Evolutionary conservation across 1,139 yeast species (phyloP).

Genomic region (Geotrichum bryndzae): DNA sequence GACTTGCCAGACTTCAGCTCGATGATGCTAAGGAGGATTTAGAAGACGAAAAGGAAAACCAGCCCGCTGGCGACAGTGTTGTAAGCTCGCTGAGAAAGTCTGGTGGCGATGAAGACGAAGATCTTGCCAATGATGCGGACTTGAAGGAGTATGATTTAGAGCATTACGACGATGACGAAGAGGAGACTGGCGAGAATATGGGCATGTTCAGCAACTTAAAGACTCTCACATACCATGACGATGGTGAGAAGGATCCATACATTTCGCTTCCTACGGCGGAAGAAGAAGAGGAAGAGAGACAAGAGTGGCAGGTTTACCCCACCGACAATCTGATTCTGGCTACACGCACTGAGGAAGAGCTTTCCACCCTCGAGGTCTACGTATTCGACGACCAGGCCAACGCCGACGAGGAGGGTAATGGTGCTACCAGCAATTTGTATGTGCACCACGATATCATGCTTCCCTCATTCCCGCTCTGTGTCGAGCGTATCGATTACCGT

Average conservation of each 20-base stretch:
- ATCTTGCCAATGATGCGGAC: conserved; percentile 56
- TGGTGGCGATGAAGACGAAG: conserved; percentile 27
- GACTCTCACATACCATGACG: conserved; percentile 48
- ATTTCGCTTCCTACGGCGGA: conserved; percentile 57
- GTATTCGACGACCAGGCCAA: conserved; percentile 77
- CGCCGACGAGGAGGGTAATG: conserved; percentile 60
- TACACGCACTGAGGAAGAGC: conserved; percentile 93
- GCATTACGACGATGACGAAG: conserved; percentile 70
- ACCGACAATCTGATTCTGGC: conserved; percentile 86
- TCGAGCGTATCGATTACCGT: conserved; percentile 84
- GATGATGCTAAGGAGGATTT: conserved; percentile 65
- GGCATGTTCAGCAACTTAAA: conserved; percentile 40
- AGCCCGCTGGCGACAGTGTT: conserved; percentile 20
- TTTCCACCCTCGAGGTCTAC: conserved; percentile 86
- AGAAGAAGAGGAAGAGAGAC: conserved; percentile 67
- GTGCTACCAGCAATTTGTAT: conserved; percentile 60
- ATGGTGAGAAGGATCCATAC: conserved; percentile 66
- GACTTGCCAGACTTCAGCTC: conserved; percentile 76
- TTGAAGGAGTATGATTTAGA: conserved; percentile 83
- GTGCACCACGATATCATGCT: conserved; percentile 96
- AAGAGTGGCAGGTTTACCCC: conserved; percentile 80
- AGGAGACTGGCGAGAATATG: conserved; percentile 47
- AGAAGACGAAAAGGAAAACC: conserved; percentile 38
- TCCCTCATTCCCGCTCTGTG: conserved; percentile 94
- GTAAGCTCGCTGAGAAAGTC: conserved; percentile 21